A percentile compares a stretch with the other conserved stretches of the same genome.
Conservation (phyloP, 345 rosid genomes). For the Citropsis articulata region DNA sequence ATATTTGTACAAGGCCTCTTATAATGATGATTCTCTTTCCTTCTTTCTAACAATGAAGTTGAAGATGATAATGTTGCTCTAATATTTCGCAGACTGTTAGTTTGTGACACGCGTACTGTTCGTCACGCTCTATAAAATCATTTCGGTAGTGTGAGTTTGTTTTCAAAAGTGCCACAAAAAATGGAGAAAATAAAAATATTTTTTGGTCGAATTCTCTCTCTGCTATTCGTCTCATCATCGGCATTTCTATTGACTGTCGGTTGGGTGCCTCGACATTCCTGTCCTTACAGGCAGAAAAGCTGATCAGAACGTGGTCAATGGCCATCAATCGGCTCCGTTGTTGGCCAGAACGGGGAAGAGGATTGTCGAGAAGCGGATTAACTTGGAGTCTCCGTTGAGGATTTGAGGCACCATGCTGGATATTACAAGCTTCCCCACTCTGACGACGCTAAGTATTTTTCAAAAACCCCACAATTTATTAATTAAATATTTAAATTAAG, state of each 20-base stretch:
- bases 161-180: background rate
- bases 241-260: constrained; percentile 27
- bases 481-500: background rate
- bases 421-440: constrained; percentile 77
- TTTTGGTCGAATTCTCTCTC: constrained; percentile 21
- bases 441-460: constrained; percentile 66
- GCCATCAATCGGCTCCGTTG: constrained; percentile 10
- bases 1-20: background rate
- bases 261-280: constrained; percentile 53
- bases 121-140: background rate
- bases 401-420: constrained; percentile 96
- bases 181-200: constrained; percentile 39
- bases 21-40: background rate
- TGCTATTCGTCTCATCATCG: constrained; percentile 24
- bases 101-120: constrained; percentile 20
- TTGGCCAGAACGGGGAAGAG: constrained; percentile 10
- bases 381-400: constrained; percentile 50
- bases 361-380: constrained; percentile 67
- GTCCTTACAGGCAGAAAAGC: constrained; percentile 60
- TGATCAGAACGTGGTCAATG: constrained; percentile 68
- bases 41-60: background rate
- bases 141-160: background rate
- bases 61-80: constrained; percentile 7
- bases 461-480: background rate
- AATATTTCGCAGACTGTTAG: constrained; percentile 16